Evolutionary conservation across 805 yeast genomes (phyloP), one percentile per base, ranked within the genome.

Genomic region (Nakazawaea ambrosiae): DNA sequence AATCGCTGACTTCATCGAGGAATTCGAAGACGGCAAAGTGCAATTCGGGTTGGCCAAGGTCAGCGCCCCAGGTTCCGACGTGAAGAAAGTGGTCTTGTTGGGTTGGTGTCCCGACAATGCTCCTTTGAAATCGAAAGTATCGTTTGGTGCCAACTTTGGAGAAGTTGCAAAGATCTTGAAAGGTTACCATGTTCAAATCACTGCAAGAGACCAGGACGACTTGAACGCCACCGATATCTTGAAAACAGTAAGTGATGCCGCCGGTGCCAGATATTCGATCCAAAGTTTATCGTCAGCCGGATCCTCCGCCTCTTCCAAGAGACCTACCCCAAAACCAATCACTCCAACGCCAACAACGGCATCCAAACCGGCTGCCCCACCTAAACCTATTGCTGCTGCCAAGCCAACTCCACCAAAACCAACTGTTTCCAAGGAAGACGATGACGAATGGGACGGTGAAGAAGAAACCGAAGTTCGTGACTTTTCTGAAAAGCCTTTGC

Each of bases 71-170:
- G 94, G 92, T n/a, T 82, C 95, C 4, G 92, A 84, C 49, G 89
- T 92, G 25, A 73, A 75, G 52, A 92, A 92, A 65, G 68, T 85
- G 46, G 73, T 90, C 23, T 66, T 92, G 33, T 68, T 92, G 27
- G 97, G 97, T 36, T 90, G 96, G 96, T 85, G 95, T 63, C 98
- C 98, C 5, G 97, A 92, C 58, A 85, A 90, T 40, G 89, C 95
- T 17, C 95, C 97, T 45, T 69, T 67, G 53, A 82, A 79, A 54
- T 68, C 81, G 20, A 73, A 87, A 49, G 72, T 85, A 32, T 78
- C 88, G 2, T 84, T 79, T 60, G 88, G 90, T 20, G 63, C 76
- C 43, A 84, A 83, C 58, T 79, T 82, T 47, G 87, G 85, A 28
- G 84, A 79, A 28, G 83, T 84, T 16, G 75, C 88, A 20, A 76